Evolutionary conservation across 495 filamentous ascomycete genomes (phyloP).

Genomic region (Penicillium salamii): DNA sequence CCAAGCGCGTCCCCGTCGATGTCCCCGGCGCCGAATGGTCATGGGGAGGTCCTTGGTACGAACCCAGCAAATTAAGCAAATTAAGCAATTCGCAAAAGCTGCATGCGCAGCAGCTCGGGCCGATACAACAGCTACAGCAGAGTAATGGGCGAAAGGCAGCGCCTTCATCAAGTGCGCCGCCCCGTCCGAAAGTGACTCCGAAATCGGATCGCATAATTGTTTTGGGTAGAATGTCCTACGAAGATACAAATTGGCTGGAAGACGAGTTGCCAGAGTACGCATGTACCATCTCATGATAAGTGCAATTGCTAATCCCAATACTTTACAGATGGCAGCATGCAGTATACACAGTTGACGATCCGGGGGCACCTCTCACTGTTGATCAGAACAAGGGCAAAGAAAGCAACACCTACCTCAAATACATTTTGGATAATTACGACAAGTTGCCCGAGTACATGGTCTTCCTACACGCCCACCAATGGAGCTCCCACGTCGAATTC

Average conservation of each 20-base stretch:
- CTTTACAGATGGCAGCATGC: constrained; percentile 40
- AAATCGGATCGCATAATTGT: constrained; percentile 35
- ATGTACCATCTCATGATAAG: neutral
- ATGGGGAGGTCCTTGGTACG: constrained; percentile 3
- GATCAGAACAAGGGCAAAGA: constrained; percentile 48
- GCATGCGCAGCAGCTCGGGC: neutral
- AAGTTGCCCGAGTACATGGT: constrained; percentile 44
- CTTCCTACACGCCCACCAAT: constrained; percentile 49
- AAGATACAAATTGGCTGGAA: constrained; percentile 41
- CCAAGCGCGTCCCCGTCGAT: constrained; percentile 17
- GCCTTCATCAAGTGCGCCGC: constrained; percentile 11
- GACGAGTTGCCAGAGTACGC: constrained; percentile 39
- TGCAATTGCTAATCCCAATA: neutral
- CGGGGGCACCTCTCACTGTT: constrained; percentile 35
- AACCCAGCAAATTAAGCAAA: neutral
- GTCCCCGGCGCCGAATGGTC: constrained; percentile 15
- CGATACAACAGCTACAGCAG: neutral
- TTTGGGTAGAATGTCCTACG: constrained; percentile 34
- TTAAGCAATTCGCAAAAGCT: neutral
- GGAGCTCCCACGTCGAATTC: constrained; percentile 42
- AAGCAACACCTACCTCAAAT: constrained; percentile 49
- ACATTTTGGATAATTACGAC: constrained; percentile 50
- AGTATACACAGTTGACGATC: constrained; percentile 62
- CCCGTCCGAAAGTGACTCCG: constrained; percentile 15
- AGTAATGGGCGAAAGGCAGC: neutral